Percentiles rank a stretch among this genome's conserved stretches.
These are phyloP conservation scores for Achlya hypogyna DNA, from an alignment of 352 stramenopile species.

Conservation along the genomic window DNA sequence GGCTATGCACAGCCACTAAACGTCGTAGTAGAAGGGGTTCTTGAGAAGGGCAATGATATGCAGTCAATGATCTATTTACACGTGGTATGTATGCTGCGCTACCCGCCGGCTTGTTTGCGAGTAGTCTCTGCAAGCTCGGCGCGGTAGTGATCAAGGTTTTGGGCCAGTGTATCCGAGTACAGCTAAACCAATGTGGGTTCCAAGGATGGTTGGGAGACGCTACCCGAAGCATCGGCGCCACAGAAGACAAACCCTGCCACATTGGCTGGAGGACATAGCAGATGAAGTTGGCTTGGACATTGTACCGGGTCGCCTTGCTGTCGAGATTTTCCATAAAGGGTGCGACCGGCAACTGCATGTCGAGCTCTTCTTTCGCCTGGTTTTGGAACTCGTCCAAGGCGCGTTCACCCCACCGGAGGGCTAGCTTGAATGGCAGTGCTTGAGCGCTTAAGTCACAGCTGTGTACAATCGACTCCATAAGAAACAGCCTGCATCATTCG, in stretches of 20 bases:
- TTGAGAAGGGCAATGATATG: no score
- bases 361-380: conserved; percentile 52
- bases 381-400: conserved; percentile 64
- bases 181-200: background rate
- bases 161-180: conserved; percentile 46
- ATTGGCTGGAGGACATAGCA: conserved; percentile 66
- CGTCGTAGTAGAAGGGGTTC: no score
- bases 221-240: background rate
- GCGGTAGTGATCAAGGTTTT: conserved; percentile 56
- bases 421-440: conserved; percentile 43
- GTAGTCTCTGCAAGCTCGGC: conserved; percentile 42
- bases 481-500: conserved; percentile 29
- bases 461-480: conserved; percentile 61
- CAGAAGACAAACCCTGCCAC: conserved; percentile 24
- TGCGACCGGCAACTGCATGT: conserved; percentile 46
- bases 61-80: no score
- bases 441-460: conserved; percentile 62
- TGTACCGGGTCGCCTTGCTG: conserved; percentile 43
- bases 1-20: no score
- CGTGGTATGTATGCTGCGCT: no score
- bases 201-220: background rate
- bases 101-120: conserved; percentile 16
- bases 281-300: conserved; percentile 66
- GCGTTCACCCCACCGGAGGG: conserved; percentile 47
- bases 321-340: conserved; percentile 72